Percentiles rank a stretch among this genome's conserved stretches.
These are phyloP conservation scores for Paramecium tetraurelia DNA, from an alignment of 73 alveolate species.

Conservation along the genomic window DNA sequence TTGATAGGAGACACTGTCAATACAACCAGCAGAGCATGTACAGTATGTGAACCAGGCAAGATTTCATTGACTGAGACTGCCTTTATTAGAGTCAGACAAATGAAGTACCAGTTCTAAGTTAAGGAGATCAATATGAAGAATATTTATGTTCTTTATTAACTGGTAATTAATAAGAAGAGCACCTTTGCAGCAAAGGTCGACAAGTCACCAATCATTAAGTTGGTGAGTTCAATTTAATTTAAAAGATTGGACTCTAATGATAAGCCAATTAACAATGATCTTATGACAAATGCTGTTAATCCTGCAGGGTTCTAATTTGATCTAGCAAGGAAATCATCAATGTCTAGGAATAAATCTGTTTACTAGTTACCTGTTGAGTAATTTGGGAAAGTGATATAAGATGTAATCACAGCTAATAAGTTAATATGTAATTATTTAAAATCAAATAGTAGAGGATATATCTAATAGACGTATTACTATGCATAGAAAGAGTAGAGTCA, in stretches of 20 bases:
- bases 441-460: neutral
- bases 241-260: neutral
- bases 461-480: neutral
- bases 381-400: neutral
- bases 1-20: conserved; percentile 64
- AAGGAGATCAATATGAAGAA: conserved; percentile 42
- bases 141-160: neutral
- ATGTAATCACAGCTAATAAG: neutral
- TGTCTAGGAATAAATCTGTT: neutral
- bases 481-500: conserved; percentile 21
- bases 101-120: neutral
- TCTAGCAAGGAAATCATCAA: neutral
- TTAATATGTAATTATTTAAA: neutral
- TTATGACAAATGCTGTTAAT: neutral
- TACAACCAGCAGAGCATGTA: conserved; percentile 57
- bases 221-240: conserved; percentile 2
- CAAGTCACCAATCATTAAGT: neutral
- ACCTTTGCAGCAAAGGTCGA: neutral
- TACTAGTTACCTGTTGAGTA: neutral
- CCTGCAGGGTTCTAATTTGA: conserved; percentile 13
- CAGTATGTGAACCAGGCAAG: conserved; percentile 9
- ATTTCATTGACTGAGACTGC: conserved; percentile 50
- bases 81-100: neutral
- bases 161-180: conserved; percentile 28
- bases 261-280: neutral